Conservation (phyloP, 2,329 filamentous ascomycete species). For the Aspergillus ibericus region DNA sequence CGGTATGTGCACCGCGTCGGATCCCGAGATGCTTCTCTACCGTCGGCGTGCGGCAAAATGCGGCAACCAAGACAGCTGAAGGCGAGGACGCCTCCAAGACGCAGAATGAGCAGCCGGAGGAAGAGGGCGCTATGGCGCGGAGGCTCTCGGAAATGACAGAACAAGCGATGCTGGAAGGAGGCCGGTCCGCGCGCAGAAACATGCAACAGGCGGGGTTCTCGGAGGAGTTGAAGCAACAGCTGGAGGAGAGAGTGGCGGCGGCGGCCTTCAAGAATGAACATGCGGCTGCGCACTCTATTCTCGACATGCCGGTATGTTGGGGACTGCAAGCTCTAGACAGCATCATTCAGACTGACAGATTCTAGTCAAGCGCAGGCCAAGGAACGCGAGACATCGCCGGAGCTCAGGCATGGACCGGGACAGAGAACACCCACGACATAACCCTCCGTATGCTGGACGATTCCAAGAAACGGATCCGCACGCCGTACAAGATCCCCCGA, state of each 20-base stretch:
- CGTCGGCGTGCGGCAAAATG: slow-evolving; percentile 24
- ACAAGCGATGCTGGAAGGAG: slow-evolving; percentile 56
- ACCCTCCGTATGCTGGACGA: slow-evolving; percentile 77
- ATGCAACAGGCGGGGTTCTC: slow-evolving; percentile 64
- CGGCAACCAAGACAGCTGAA: slow-evolving; percentile 12
- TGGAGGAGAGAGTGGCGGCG: slow-evolving; percentile 60
- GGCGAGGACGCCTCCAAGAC: slow-evolving; percentile 13
- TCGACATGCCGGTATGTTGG: slow-evolving; percentile 50
- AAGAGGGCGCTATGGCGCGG: slow-evolving; percentile 58
- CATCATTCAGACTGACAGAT: neutral
- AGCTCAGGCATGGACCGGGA: slow-evolving; percentile 73
- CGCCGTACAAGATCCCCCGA: slow-evolving; percentile 42
- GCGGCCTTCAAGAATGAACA: slow-evolving; percentile 57
- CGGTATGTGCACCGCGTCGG: slow-evolving; percentile 13
- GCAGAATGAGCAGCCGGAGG: slow-evolving; percentile 27
- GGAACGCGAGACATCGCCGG: slow-evolving; percentile 68
- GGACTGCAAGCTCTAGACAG: neutral
- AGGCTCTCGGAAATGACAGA: slow-evolving; percentile 62
- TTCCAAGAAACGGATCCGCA: slow-evolving; percentile 57
- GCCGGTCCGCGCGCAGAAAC: slow-evolving; percentile 55
- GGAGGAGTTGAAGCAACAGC: slow-evolving; percentile 57
- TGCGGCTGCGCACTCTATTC: slow-evolving; percentile 55
- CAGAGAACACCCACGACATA: slow-evolving; percentile 71
- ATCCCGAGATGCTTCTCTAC: slow-evolving; percentile 24
- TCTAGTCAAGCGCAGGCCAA: slow-evolving; percentile 56